These are phyloP conservation scores for Pseudopyricularia javanii DNA, from an alignment of 2,329 filamentous ascomycete species.

Conservation along the genomic window DNA sequence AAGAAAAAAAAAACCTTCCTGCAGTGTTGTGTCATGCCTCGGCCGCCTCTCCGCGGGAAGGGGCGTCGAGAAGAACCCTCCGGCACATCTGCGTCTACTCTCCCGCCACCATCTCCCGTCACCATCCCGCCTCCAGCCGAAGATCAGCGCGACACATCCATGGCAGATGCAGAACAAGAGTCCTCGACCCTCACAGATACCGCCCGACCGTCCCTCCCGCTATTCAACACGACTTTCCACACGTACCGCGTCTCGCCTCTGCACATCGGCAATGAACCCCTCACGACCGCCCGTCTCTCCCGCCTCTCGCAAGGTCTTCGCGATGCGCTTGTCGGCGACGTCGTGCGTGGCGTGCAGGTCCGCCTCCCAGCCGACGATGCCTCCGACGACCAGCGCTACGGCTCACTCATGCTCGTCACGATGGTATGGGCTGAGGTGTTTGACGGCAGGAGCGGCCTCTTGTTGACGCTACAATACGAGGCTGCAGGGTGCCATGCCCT, in stretches of 20 bases:
- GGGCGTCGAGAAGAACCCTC: neutral
- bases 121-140: neutral
- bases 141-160: neutral
- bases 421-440: slow-evolving; percentile 6
- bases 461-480: slow-evolving; percentile 38
- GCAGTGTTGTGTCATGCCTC: neutral
- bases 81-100: neutral
- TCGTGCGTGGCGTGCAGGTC: slow-evolving; percentile 47
- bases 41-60: neutral
- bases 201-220: slow-evolving; percentile 17
- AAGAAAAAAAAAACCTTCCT: neutral
- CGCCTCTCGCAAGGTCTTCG: slow-evolving; percentile 34
- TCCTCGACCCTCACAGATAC: neutral
- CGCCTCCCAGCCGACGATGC: slow-evolving; percentile 24
- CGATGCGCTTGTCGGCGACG: slow-evolving; percentile 43
- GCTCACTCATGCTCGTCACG: slow-evolving; percentile 1
- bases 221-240: slow-evolving; percentile 48
- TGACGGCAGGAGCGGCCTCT: slow-evolving; percentile 20
- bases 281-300: slow-evolving; percentile 26
- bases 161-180: neutral
- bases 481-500: slow-evolving; percentile 37
- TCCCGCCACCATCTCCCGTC: neutral
- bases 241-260: slow-evolving; percentile 43
- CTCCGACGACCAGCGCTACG: slow-evolving; percentile 1
- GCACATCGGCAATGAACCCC: slow-evolving; percentile 26